These are phyloP conservation scores for Geotrichum ghanense DNA, from an alignment of 805 yeast genomes.

Conservation along the genomic window DNA sequence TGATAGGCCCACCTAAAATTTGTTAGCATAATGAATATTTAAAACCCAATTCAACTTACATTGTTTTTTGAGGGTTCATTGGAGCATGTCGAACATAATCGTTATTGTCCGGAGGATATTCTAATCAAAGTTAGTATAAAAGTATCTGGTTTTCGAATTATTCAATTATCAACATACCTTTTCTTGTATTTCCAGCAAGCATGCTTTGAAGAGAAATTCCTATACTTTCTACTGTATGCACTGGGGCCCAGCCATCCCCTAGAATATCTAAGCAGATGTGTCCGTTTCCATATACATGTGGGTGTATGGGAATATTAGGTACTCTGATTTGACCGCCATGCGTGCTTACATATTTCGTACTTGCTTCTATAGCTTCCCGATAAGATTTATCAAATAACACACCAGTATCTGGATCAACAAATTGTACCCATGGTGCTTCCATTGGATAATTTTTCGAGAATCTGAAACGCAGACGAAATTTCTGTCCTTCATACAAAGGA, in stretches of 20 bases:
- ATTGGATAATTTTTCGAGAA: slow-evolving; percentile 43
- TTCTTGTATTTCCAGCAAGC: slow-evolving; percentile 37
- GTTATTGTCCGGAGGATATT: slow-evolving; percentile 49
- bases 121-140: slow-evolving; percentile 6
- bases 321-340: not conserved
- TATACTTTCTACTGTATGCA: slow-evolving; percentile 31
- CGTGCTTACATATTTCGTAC: not conserved
- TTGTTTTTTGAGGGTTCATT: slow-evolving; percentile 36
- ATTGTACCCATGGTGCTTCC: slow-evolving; percentile 45
- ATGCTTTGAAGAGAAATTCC: slow-evolving; percentile 53
- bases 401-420: slow-evolving; percentile 23
- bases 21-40: not conserved
- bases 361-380: not conserved
- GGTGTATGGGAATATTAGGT: slow-evolving; percentile 48
- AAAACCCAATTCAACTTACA: slow-evolving; percentile 10
- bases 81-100: slow-evolving; percentile 44
- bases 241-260: slow-evolving; percentile 60
- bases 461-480: slow-evolving; percentile 33
- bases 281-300: slow-evolving; percentile 66
- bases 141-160: not conserved
- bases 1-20: slow-evolving; percentile 40
- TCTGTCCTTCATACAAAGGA: slow-evolving; percentile 28
- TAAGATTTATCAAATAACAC: slow-evolving; percentile 9
- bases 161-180: slow-evolving; percentile 15
- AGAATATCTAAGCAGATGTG: slow-evolving; percentile 62